Evolutionary conservation across 2,329 filamentous ascomycete genomes (phyloP), one percentile per base, ranked within the genome.

Genomic region (Colletotrichum liriopes): DNA sequence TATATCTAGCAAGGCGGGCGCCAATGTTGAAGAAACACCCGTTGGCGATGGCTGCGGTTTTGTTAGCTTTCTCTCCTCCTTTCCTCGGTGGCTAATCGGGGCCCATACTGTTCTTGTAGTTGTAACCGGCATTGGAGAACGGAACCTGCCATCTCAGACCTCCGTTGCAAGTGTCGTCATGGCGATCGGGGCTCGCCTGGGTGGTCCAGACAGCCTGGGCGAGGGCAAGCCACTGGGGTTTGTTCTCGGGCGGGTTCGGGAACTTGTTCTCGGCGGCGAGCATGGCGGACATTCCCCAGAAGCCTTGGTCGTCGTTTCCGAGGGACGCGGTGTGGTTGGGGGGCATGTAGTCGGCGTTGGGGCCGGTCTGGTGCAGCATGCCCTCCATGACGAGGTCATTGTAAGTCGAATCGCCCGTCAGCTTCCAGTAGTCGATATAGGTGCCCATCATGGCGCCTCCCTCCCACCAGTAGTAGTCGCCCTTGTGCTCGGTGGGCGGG

Each of bases 81-180:
- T 51, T 12, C n/a, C n/a, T 5, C 23, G 1, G 9, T 20, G 4
- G 20, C 20, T 14, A 16, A 6, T 32, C 18, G 39, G 54, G 20
- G 5, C 12, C 1, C 61, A 41, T 79, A 86, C 85, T 87, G 78
- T 92, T 92, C 81, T 92, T 96, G 85, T 95, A 95, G 77, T 91
- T 88, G 80, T 93, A 96, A 32, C 94, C 94, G 39, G 85, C 87
- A 78, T 95, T 94, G 75, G 92, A 91, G 1, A 89, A 84, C 68
- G 91, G 93, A 72, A 96, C 93, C 83, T 96, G 93, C 93, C 93
- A 94, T 76, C 93, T 86, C 76, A 95, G 78, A 12, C 93, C 93
- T 74, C 93, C 93, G 29, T 86, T 85, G 77, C 93, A 95, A 2
- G 85, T 86, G 0, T 85, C 79, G 7, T 86, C 88, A 77, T 94